Evolutionary conservation across 768 basidiomycete genomes (phyloP), one percentile per base, ranked within the genome.

Genomic region (Pleurotus eryngii): DNA sequence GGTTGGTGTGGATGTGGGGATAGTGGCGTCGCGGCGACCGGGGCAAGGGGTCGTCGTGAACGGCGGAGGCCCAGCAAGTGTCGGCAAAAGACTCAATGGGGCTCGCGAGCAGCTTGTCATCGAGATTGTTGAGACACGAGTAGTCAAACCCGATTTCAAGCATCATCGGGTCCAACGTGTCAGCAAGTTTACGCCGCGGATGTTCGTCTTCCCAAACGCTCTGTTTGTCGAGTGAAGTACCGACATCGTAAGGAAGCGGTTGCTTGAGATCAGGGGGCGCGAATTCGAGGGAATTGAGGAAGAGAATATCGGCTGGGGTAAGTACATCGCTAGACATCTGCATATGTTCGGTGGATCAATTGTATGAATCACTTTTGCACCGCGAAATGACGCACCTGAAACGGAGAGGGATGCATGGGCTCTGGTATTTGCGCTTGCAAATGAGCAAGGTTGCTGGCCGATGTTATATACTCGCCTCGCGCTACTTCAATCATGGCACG

Each of bases 31-130:
- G 51, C 39, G 51, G 37, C 15, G 20, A 14, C 4, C 51, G 51
- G 51, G 51, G 11, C 14, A 38, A 40, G 5, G 60, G 57, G 49
- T 54, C 22, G 40, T 73, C 72, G 35, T 71, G 66, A n/a, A 77
- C 72, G 5, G 77, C 76, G 46, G 68, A 69, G 11, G 70, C 61
- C 56, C 76, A 79, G 59, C 77, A 79, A 1, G 75, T 55, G 49
- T 78, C 78, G 3, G 75, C 73, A 60, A 77, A 79, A 22, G 76
- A 68, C 22, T 75, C 74, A 2, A 69, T 63, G 8, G 77, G 77
- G 0, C 71, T 68, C 27, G 71, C 63, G 9, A 79, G 70, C 0
- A 78, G 72, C 58, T 76, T 72, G 18, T 76, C 68, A 63, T 79
- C 77, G 38, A 79, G 72, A 39, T 68, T 68, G 57, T 75, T 67